Evolutionary conservation across 1,139 yeast genomes (phyloP).

Genomic region (Kodamaea sp.): DNA sequence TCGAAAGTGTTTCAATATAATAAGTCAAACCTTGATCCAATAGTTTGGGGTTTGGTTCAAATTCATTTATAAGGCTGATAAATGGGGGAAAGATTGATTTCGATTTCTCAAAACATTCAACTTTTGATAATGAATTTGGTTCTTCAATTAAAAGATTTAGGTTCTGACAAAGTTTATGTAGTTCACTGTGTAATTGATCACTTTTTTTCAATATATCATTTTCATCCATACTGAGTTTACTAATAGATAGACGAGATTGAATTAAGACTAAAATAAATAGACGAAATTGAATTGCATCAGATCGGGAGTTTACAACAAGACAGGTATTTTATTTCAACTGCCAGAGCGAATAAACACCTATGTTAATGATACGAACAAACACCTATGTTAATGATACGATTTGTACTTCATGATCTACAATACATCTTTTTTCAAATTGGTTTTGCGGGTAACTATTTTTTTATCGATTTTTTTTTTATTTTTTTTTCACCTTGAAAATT

Average conservation of each 20-base stretch:
- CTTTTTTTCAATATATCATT: constrained; percentile 17
- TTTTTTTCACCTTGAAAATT: not conserved
- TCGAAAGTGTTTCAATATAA: constrained; percentile 29
- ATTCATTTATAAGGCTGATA: constrained; percentile 30
- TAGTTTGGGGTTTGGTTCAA: constrained; percentile 54
- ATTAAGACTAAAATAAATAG: no score
- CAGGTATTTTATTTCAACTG: not conserved
- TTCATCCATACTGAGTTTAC: constrained; percentile 16
- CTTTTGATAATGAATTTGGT: constrained; percentile 3
- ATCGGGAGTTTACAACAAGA: not conserved
- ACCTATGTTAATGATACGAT: no score
- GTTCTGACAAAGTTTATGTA: constrained; percentile 4
- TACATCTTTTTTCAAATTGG: not conserved
- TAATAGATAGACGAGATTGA: no score
- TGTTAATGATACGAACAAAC: no score
- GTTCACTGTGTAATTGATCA: constrained; percentile 16
- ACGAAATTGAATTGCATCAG: no score
- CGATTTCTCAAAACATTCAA: constrained; percentile 10
- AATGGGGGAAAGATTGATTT: constrained; percentile 9
- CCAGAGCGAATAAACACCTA: no score
- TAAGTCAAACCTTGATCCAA: constrained; percentile 39
- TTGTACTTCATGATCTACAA: no score
- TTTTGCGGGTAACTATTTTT: constrained; percentile 1
- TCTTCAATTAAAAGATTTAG: constrained; percentile 1
- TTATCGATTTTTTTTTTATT: not conserved